Evolutionary conservation across 495 filamentous ascomycete genomes (phyloP), one percentile per base, ranked within the genome.

Genomic region (Tuber microsphaerosporum): DNA sequence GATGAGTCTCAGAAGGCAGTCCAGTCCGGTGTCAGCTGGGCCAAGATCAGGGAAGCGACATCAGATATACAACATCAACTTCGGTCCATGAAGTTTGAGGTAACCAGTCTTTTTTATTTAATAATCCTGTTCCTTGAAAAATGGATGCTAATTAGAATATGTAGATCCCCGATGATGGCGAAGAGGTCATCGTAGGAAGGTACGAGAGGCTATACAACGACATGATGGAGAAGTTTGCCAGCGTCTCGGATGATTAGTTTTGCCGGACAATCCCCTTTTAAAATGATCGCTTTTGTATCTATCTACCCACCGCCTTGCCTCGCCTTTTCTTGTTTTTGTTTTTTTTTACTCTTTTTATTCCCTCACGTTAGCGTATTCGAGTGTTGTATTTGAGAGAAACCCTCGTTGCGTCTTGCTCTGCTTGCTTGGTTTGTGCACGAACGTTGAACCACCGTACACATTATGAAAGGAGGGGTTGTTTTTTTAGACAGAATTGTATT

Each of bases 1-100:
- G 96, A 99, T 84, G 95, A 99, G 86, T 90, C 92, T 17, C 95
- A 98, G 84, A 98, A 97, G 87, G 94, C 94, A 1, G 86, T 99
- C 81, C 88, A 92, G 26, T 92, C 96, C 81, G 95, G 95, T 73
- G 91, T 92, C 82, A 91, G 85, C 84, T 99, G 95, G 95, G 85
- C 85, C 81, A 98, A 95, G 89, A 90, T 98, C 69, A 89, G 94
- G 73, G 95, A 98, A 77, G 90, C 92, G 42, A 99, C 95, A 1
- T 85, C 88, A 56, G 94, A 97, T 44, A 90, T 97, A 79, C 94
- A 97, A 85, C 88, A 84, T 61, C 85, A 92, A 73, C 87, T 99
- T 80, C 88, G 94, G 79, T 90, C 87, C 83, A 95, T 99, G 89
- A 99, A 99, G 86, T 99, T 99, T 84, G 94, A 98, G 88, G 84